Percentiles rank a stretch among this genome's conserved stretches.
phyloP scores from a whole-genome alignment of 495 filamentous ascomycete genomes.

The Pyrenula massariospora region DNA sequence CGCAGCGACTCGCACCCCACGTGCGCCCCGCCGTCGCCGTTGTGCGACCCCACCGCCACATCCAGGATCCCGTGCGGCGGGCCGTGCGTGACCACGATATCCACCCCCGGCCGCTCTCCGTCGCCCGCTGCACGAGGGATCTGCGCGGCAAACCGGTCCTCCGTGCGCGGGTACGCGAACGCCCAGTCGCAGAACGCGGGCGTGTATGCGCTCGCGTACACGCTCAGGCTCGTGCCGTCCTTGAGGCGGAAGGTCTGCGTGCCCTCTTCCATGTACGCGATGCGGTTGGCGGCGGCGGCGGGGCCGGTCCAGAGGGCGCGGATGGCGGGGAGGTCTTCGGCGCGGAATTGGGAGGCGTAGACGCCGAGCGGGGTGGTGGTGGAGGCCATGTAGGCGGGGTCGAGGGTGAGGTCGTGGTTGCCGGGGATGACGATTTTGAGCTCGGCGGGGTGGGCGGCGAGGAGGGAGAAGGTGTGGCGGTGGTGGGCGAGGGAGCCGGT shows the following conservation, averaged over 20 bases:
- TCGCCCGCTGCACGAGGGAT: constrained; percentile 9
- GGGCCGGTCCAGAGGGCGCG: constrained; percentile 36
- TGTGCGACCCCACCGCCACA: constrained; percentile 9
- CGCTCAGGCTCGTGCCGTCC: constrained; percentile 45
- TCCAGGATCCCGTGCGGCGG: constrained; percentile 54
- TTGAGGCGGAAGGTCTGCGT: constrained; percentile 37
- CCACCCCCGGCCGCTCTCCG: constrained; percentile 27
- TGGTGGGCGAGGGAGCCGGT: constrained; percentile 46
- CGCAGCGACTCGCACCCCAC: constrained; percentile 38
- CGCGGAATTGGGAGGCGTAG: neutral
- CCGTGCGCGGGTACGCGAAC: constrained; percentile 44
- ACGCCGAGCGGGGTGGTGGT: neutral
- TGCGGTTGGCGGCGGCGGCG: constrained; percentile 34
- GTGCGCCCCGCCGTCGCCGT: neutral
- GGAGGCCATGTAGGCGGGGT: constrained; percentile 35
- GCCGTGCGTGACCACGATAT: constrained; percentile 65
- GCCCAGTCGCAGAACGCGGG: constrained; percentile 49
- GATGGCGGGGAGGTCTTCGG: constrained; percentile 15
- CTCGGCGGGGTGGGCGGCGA: constrained; percentile 45
- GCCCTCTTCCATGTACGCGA: constrained; percentile 61
- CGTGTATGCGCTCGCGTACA: constrained; percentile 62
- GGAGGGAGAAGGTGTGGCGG: constrained; percentile 34
- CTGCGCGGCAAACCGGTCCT: constrained; percentile 42
- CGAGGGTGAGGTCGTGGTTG: constrained; percentile 68
- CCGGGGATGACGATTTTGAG: constrained; percentile 73